These are phyloP conservation scores for Leptographium flavum DNA, from an alignment of 2,329 filamentous ascomycete species.

Conservation along the genomic window DNA sequence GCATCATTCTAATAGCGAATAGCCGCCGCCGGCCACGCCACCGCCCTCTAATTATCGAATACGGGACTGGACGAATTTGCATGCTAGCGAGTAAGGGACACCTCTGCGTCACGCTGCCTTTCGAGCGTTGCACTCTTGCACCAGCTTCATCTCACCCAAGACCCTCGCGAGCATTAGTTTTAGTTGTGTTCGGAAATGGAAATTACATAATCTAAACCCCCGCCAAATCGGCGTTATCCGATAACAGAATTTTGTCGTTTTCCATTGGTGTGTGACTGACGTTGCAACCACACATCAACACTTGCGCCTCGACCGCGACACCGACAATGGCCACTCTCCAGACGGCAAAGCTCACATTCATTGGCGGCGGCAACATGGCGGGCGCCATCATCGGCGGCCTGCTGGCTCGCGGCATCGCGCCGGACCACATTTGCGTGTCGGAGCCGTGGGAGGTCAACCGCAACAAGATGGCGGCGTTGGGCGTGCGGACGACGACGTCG, in stretches of 20 bases:
- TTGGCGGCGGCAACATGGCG: constrained; percentile 37
- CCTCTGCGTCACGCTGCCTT: no score
- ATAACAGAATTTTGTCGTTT: no score
- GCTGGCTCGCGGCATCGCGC: constrained; percentile 25
- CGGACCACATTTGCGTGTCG: constrained; percentile 30
- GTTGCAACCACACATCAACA: background rate
- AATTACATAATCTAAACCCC: background rate
- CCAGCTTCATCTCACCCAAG: no score
- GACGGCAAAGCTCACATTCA: constrained; percentile 21
- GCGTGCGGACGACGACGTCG: constrained; percentile 30
- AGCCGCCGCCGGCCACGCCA: no score
- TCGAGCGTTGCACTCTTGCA: no score
- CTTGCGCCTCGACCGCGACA: no score
- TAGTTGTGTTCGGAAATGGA: background rate
- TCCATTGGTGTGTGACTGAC: no score
- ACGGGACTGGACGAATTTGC: no score
- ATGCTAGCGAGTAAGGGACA: no score
- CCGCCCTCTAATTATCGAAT: no score
- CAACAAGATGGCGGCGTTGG: constrained; percentile 29
- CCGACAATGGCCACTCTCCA: constrained; percentile 13
- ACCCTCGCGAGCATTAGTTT: background rate
- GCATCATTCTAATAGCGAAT: no score
- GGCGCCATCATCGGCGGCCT: constrained; percentile 36
- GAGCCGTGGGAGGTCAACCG: constrained; percentile 40
- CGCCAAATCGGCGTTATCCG: no score